Base-by-base conservation (phyloP, 2,329 filamentous ascomycete species). In the Alternaria arborescens region DNA sequence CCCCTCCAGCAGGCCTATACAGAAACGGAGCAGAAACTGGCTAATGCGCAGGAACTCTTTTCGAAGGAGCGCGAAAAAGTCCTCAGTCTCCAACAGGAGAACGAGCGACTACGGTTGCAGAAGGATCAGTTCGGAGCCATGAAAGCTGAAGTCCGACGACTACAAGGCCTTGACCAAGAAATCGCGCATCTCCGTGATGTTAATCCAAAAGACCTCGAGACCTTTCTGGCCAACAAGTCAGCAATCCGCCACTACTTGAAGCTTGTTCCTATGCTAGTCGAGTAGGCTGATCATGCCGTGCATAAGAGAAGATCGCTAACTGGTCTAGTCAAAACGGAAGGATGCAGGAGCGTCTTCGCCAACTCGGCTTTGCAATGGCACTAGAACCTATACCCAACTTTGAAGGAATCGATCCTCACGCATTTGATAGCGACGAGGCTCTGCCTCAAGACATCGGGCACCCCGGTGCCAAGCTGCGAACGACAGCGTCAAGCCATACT, bases 41-140 rank as follows among this genome's bases (percentile, higher is more conserved):
- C 41, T 60, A 74, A 53, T 62, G 65, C 52, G 55, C 74, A 66
- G 70, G 74, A 74, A 26, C 74, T 79, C 40, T 78, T 78, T 36
- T 71, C 80, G 16, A 65, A 70, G 28, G 71, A 77, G 20, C 77
- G 80, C 10, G 62, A 65, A 3, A 73, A 74, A 38, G 70, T 78
- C 36, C 61, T 73, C 20, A 46, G 28, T 16, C 60, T 76, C 7
- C 61, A 73, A 44, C 58, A 71, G 16, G 70, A 77, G 54, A 65
- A 60, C 16, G 58, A 69, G 18, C 48, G 62, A 20, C 38, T 73
- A 34, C 58, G 55, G 7, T 55, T 50, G 16, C 55, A 58, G n/a
- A 54, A 66, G 40, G 42, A 58, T 20, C 54, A 65, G 7, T 55
- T 56, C 22, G 53, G 66, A 14, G 50, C 58, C 18, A 42, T 67